Evolutionary conservation across 495 filamentous ascomycete genomes (phyloP).

Genomic region (Penicillium maclennaniae): DNA sequence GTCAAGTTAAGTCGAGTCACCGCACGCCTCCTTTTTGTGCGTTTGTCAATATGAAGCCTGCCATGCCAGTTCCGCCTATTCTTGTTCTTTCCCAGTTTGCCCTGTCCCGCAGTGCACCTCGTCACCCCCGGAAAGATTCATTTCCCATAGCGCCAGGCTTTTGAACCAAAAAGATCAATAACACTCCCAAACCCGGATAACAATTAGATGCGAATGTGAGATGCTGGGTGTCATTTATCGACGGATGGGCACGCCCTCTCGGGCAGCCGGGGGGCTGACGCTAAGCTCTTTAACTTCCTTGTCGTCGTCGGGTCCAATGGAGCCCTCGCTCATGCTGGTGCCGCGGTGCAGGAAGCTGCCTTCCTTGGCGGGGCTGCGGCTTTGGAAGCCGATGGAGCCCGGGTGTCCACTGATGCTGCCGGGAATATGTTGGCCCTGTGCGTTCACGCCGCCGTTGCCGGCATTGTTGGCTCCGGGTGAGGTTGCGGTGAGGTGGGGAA

Average conservation of each 20-base stretch:
- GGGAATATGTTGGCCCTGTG: conserved; percentile 40
- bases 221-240: conserved; percentile 26
- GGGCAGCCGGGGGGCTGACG: conserved; percentile 44
- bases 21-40: not conserved
- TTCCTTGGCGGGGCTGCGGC: conserved; percentile 83
- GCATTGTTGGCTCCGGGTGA: conserved; percentile 55
- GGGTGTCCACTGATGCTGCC: conserved; percentile 45
- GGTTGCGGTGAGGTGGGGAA: conserved; percentile 82
- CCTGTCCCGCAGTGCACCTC: conserved; percentile 27
- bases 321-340: conserved; percentile 66
- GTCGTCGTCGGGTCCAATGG: conserved; percentile 29
- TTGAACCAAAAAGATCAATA: conserved; percentile 26
- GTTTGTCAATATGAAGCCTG: not conserved
- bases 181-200: conserved; percentile 6
- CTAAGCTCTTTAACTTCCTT: conserved; percentile 35
- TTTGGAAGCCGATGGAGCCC: conserved; percentile 49
- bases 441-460: conserved; percentile 41
- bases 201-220: conserved; percentile 11
- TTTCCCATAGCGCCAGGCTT: conserved; percentile 44
- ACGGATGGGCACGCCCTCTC: conserved; percentile 63
- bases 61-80: not conserved
- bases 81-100: conserved; percentile 12
- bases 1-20: not conserved
- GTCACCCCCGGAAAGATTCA: conserved; percentile 11
- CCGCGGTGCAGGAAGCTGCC: conserved; percentile 75